A percentile compares a stretch with the other conserved stretches of the same genome.
Evolutionary conservation across 768 basidiomycete genomes (phyloP).

Genomic region (Trichaptum fuscoviolaceum): DNA sequence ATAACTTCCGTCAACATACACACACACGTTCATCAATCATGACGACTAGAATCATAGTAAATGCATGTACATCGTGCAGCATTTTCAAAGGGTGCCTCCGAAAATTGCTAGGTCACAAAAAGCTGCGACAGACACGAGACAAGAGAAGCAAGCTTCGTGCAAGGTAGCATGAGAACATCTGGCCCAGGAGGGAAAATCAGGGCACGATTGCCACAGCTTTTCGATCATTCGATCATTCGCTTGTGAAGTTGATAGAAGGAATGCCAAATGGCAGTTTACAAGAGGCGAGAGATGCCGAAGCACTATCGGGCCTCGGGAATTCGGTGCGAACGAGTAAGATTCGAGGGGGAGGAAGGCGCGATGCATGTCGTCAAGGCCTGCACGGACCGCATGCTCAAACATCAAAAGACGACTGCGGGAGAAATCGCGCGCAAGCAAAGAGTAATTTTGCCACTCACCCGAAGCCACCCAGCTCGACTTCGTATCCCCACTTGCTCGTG

Average conservation of each 20-base stretch:
- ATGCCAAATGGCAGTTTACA: not conserved
- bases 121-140: not conserved
- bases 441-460: constrained; percentile 22
- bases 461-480: constrained; percentile 51
- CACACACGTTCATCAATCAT: not conserved
- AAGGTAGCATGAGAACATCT: not conserved
- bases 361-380: not conserved
- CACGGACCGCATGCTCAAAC: not conserved
- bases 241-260: not conserved
- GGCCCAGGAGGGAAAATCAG: not conserved
- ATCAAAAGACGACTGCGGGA: not conserved
- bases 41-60: too few relatives aligned
- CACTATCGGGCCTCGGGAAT: not conserved
- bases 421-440: not conserved
- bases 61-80: not conserved
- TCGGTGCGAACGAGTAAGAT: not conserved
- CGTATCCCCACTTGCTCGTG: constrained; percentile 37
- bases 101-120: not conserved
- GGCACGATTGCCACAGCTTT: not conserved
- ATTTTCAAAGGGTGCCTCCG: not conserved
- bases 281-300: not conserved
- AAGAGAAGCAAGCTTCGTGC: not conserved
- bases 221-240: not conserved
- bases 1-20: not conserved
- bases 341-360: not conserved